A percentile compares a stretch with the other conserved stretches of the same genome.
phyloP scores from a whole-genome alignment of 805 yeast genomes.

The Wickerhamia fluorescens region DNA sequence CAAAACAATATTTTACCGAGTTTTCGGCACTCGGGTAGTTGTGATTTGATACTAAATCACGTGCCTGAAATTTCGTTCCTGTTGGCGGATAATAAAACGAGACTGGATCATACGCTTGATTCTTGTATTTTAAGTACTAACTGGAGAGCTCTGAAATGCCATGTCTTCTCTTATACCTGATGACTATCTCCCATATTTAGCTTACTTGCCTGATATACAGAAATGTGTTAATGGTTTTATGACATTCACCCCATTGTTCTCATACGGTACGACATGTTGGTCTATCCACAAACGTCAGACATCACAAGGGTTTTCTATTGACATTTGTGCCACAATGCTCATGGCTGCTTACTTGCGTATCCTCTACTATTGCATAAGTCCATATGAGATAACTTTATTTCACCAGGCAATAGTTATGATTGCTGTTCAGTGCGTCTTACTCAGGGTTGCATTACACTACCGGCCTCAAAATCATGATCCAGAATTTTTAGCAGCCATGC shows the following conservation, averaged over 20 bases:
- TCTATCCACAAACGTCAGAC: constrained; percentile 58
- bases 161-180: constrained; percentile 10
- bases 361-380: constrained; percentile 69
- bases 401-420: constrained; percentile 83
- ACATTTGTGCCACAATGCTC: constrained; percentile 88
- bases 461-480: constrained; percentile 37
- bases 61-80: no score
- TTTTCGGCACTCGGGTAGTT: no score
- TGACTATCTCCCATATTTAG: constrained; percentile 17
- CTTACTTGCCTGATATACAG: constrained; percentile 34
- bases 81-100: no score
- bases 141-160: no score
- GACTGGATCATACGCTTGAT: no score
- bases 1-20: no score
- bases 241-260: constrained; percentile 75
- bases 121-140: no score
- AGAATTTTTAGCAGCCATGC: constrained; percentile 21
- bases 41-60: no score
- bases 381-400: constrained; percentile 72
- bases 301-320: constrained; percentile 80
- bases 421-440: constrained; percentile 60
- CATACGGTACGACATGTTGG: constrained; percentile 78
- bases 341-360: constrained; percentile 68
- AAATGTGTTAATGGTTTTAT: constrained; percentile 57
- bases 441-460: constrained; percentile 55